phyloP scores from a whole-genome alignment of 139 green algal species.

The Micractinium conductrix region DNA sequence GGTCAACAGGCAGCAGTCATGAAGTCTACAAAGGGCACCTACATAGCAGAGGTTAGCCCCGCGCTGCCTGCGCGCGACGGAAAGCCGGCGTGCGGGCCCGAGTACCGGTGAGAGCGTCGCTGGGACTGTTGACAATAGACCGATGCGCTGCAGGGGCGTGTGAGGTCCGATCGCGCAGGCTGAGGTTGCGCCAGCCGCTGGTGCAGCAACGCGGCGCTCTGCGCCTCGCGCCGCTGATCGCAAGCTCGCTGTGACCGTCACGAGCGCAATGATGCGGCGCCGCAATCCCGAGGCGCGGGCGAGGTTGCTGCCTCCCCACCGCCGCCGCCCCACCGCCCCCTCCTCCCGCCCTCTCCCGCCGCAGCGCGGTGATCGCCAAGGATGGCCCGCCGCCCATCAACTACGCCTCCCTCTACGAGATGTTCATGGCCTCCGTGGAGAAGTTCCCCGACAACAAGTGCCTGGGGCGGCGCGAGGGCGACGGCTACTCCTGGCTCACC shows the following conservation, averaged over 20 bases:
- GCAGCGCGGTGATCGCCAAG: conserved; percentile 54
- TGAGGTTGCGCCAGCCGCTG: too few species aligned
- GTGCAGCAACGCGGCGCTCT: too few species aligned
- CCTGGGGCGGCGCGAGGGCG: conserved; percentile 56
- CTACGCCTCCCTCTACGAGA: conserved; percentile 59
- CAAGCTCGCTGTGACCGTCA: too few species aligned
- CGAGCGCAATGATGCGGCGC: too few species aligned
- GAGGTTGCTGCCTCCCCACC: background rate
- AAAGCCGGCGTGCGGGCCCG: conserved; percentile 15
- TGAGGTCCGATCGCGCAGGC: too few species aligned
- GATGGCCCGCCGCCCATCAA: conserved; percentile 62
- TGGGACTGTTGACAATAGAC: too few species aligned
- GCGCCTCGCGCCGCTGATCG: too few species aligned
- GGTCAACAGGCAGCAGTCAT: too few species aligned
- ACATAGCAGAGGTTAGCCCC: conserved; percentile 34
- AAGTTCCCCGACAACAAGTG: conserved; percentile 62
- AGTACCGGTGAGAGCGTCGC: conserved; percentile 36
- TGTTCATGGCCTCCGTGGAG: conserved; percentile 67
- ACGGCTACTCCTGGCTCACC: conserved; percentile 59
- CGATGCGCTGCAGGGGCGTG: too few species aligned
- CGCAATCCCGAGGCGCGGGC: too few species aligned
- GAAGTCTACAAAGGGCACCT: too few species aligned
- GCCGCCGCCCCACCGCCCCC: background rate
- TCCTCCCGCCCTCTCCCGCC: background rate
- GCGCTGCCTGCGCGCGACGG: conserved; percentile 17